Evolutionary conservation across 2,329 filamentous ascomycete species (phyloP), one percentile per base, ranked within the genome.

Genomic region (Microsporum canis): DNA sequence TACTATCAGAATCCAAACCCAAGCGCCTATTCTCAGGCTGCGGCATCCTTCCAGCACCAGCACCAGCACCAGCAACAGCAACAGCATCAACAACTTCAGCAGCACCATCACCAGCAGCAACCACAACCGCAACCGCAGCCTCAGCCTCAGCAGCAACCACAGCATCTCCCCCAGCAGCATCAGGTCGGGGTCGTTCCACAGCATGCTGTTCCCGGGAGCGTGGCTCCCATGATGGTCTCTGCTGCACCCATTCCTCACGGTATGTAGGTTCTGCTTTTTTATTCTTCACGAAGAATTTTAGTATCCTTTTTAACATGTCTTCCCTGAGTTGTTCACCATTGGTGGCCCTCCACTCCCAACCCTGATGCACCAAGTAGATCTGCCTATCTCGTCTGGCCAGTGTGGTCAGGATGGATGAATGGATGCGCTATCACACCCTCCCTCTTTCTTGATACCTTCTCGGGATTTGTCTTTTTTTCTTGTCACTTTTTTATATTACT

Each of bases 191-290:
- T 57, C 39, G 60, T 66, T 59, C 63, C 64, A 58, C 64, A 60
- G 43, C 64, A 64, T 60, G 49, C 59, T 29, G 51, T n/a, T 38
- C 8, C 36, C 10, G 57, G 47, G 6, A 60, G 63, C 55, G 63
- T 60, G 61, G 49, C 60, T 56, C 36, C 63, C 53, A 65, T 65
- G 60, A 66, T 66, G 63, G 63, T 63, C 58, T 61, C 63, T 34
- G 61, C 62, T 5, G 62, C 60, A 34, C 60, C 56, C 45, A 60
- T 62, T 29, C 58, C 61, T 55, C 59, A 61, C 38, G 33, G 64
- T 65, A 65, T 38, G 64, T 64, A 45, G 17, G 49, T 29, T 45
- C 36, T 36, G n/a, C 31, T 10, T 12, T 33, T 55, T 58, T 41
- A n/a, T 51, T 51, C 51, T 51, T 57, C 39, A 43, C 14, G 17